A percentile compares a stretch with the other conserved stretches of the same genome.
Evolutionary conservation across 2,329 filamentous ascomycete species (phyloP).

Genomic region (Dactylellina drechsleri): DNA sequence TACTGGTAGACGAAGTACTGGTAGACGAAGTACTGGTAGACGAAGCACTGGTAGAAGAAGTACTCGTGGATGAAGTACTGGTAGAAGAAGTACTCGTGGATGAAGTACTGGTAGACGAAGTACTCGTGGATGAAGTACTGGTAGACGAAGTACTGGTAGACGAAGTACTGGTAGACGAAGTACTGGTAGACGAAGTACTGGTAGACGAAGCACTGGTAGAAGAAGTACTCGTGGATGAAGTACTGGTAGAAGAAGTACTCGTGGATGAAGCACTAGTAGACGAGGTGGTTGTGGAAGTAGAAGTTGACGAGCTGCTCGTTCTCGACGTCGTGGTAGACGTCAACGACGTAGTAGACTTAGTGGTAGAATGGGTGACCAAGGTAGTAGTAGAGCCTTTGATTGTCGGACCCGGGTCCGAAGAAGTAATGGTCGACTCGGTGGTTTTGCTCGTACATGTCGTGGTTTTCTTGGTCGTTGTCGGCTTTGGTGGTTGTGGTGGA

Average conservation of each 20-base stretch:
- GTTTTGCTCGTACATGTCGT: not conserved
- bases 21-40: not conserved
- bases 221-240: no score
- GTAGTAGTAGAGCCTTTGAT: not conserved
- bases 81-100: no score
- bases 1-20: not conserved
- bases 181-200: not conserved
- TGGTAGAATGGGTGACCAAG: not conserved
- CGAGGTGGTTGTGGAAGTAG: not conserved
- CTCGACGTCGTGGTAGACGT: constrained; percentile 15
- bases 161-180: not conserved
- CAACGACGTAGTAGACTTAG: not conserved
- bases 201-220: not conserved
- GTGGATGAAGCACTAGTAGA: not conserved
- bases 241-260: no score
- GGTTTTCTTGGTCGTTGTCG: not conserved
- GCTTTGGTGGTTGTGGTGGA: not conserved
- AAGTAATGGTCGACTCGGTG: not conserved
- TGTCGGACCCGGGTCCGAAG: not conserved
- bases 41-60: not conserved
- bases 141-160: not conserved
- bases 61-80: no score
- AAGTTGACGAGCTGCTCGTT: no score
- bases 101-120: not conserved
- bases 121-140: constrained; percentile 9